Evolutionary conservation across 83 land plant genomes (phyloP).

Genomic region (Picea abies): DNA sequence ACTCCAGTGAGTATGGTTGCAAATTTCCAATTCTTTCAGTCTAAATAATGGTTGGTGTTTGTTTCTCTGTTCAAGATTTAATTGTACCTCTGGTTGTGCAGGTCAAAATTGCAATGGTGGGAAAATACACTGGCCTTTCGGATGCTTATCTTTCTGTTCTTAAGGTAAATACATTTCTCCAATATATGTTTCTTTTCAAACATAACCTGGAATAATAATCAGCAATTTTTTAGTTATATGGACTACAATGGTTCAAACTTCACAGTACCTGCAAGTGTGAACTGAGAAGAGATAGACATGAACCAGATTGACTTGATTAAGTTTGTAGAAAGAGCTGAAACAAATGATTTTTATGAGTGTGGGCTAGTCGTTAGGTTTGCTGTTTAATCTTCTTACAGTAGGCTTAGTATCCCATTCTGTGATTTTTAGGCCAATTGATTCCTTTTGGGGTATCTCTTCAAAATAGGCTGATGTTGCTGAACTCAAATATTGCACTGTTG

Average conservation of each 20-base stretch:
- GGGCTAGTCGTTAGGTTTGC: too few species aligned
- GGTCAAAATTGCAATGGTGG: too few species aligned
- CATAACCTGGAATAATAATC: neutral
- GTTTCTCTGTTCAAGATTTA: too few species aligned
- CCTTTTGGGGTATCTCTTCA: neutral
- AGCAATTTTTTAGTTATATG: too few species aligned
- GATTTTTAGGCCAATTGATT: neutral
- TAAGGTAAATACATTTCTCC: slow-evolving; percentile 57
- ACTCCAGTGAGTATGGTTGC: too few species aligned
- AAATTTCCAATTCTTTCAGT: too few species aligned
- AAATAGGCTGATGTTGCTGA: neutral
- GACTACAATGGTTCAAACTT: too few species aligned
- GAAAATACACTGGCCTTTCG: neutral
- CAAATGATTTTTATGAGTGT: neutral
- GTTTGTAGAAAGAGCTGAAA: neutral
- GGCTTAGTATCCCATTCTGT: neutral
- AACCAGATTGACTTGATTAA: neutral
- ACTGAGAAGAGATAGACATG: too few species aligned
- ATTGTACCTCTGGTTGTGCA: too few species aligned
- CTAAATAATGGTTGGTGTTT: too few species aligned
- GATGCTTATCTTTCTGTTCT: slow-evolving; percentile 95
- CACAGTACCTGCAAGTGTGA: too few species aligned
- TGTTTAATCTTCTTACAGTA: too few species aligned
- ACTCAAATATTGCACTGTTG: neutral
- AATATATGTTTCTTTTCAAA: neutral